Percentiles rank a stretch among this genome's conserved stretches.
Conservation (phyloP, 1,284 basidiomycete species). For the Puccinia coronata region DNA sequence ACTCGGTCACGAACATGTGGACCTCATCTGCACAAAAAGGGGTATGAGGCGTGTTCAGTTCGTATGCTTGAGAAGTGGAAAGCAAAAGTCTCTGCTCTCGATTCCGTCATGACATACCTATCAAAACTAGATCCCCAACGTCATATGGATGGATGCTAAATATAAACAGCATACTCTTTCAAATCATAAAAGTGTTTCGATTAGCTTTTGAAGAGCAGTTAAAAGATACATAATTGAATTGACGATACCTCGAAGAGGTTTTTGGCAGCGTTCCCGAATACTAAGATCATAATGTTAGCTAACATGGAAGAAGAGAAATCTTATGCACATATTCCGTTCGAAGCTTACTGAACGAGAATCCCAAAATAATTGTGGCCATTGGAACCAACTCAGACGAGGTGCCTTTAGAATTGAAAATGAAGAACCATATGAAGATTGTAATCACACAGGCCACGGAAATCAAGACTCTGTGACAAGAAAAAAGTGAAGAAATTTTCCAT, state of each 20-base stretch:
- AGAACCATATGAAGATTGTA: conserved; percentile 71
- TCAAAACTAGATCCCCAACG: conserved; percentile 57
- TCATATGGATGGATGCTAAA: conserved; percentile 57
- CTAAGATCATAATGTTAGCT: conserved; percentile 1
- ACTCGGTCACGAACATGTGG: conserved; percentile 70
- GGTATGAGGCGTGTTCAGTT: not conserved
- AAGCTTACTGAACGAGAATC: conserved; percentile 54
- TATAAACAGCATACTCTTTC: conserved; percentile 37
- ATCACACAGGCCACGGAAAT: conserved; percentile 67
- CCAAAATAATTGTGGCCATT: conserved; percentile 70
- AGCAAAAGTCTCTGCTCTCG: not conserved
- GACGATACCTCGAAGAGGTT: conserved; percentile 71
- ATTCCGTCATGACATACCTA: conserved; percentile 50
- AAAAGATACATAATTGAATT: not conserved
- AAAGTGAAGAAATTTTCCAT: not conserved
- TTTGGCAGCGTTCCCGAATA: conserved; percentile 77
- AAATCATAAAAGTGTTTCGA: not conserved
- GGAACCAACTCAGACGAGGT: conserved; percentile 77
- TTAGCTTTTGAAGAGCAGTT: not conserved
- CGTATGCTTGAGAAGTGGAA: not conserved
- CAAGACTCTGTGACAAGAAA: conserved; percentile 63
- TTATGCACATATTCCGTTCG: not conserved
- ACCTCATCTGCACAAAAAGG: conserved; percentile 66
- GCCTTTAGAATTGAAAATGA: conserved; percentile 74
- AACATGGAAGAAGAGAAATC: conserved; percentile 64